Evolutionary conservation across 768 basidiomycete genomes (phyloP).

Genomic region (Amanita subjunquillea): DNA sequence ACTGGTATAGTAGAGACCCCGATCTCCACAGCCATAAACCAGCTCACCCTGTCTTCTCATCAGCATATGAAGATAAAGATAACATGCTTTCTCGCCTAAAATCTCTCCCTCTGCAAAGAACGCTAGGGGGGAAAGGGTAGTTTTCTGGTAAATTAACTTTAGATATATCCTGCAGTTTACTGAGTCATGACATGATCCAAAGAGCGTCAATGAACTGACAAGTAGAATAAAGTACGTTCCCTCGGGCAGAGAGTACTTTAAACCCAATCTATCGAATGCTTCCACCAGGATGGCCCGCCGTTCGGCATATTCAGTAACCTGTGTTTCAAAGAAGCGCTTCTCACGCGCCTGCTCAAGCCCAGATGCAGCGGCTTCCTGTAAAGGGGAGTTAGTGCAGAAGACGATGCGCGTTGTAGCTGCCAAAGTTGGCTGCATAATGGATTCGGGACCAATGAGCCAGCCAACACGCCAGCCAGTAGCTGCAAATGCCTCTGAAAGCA

Average conservation of each 20-base stretch:
- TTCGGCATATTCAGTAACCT: conserved; percentile 70
- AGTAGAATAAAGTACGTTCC: conserved; percentile 88
- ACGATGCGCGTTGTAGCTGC: conserved; percentile 91
- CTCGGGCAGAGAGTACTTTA: conserved; percentile 82
- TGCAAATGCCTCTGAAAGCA: conserved; percentile 74
- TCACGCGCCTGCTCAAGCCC: conserved; percentile 74
- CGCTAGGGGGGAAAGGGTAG: conserved; percentile 70
- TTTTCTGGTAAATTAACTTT: conserved; percentile 70
- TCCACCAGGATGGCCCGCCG: conserved; percentile 64
- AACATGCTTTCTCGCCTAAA: conserved; percentile 46
- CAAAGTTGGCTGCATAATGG: conserved; percentile 76
- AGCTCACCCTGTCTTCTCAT: conserved; percentile 56
- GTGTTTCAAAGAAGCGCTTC: conserved; percentile 68
- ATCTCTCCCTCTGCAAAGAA: conserved; percentile 76
- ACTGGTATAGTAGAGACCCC: conserved; percentile 92
- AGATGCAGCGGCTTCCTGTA: conserved; percentile 90
- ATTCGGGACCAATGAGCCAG: conserved; percentile 85
- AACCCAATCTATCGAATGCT: conserved; percentile 74
- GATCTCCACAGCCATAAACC: conserved; percentile 88
- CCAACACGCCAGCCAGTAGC: conserved; percentile 97
- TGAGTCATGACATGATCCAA: conserved; percentile 1
- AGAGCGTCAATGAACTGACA: conserved; percentile 29
- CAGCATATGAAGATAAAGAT: conserved; percentile 1
- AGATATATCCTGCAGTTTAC: conserved; percentile 54
- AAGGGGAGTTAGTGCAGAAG: conserved; percentile 89